Base-by-base conservation (phyloP, 495 filamentous ascomycete species). In the Annulohypoxylon stygium region DNA sequence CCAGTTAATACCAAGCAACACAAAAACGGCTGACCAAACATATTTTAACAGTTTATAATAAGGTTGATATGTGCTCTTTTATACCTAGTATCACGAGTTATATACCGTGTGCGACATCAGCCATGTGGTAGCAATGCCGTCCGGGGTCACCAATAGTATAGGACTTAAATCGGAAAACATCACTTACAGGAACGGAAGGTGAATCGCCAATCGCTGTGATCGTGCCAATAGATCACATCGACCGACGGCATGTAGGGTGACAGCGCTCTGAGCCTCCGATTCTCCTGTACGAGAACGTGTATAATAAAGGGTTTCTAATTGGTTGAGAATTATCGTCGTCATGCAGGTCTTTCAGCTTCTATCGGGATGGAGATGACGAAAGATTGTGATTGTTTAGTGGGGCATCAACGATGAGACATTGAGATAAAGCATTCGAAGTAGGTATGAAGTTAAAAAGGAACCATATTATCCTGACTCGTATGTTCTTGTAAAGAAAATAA, bases 271-370 rank as follows among this genome's bases (percentile, higher is more conserved):
- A 71, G 68, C 69, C 60, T 65, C 65, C 36, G 26, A n/a, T 11
- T 25, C 3, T 61, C 11, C 4, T 47, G 14, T 43, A 47, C 23
- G 61, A 69, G 51, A 75, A 75, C 73, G 73, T 75, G 73, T 69
- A 61, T 61, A 69, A 69, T 73, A 20, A 3, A 2, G 39, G 14
- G 12, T 12, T 20, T 67, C 61, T 20, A 26, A 75, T 75, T 75
- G 73, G 73, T 25, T 20, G 33, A 8, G 26, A 41, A 4, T 65
- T 65, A 59, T 69, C 57, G 64, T 67, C 48, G 16, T 5, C 39
- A 75, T 71, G 72, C 72, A 68, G 57, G 47, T 53, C 33, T 48
- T 39, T 51, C 43, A 23, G 43, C 53, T 10, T 43, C 20, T 25
- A 51, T 26, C n/a, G 37, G 50, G 34, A 47, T 47, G 45, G 30